Evolutionary conservation across 129 eudicot genomes (phyloP).

Genomic region (Glebionis coronaria): DNA sequence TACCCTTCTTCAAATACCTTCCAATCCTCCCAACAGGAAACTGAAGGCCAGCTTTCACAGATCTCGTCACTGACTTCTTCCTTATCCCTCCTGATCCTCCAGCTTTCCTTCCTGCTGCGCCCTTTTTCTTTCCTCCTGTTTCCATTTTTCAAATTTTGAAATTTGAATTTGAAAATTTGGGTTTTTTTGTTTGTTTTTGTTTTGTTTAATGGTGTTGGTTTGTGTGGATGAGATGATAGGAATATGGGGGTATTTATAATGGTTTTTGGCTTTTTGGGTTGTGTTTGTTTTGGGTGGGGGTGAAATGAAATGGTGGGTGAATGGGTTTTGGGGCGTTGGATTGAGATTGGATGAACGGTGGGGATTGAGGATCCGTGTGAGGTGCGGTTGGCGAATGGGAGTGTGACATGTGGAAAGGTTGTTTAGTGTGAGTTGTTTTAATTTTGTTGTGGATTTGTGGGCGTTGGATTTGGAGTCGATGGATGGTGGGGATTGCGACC

Average conservation of each 20-base stretch:
- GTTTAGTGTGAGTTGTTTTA: too few species aligned
- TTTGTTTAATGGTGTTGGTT: not conserved
- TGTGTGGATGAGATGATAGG: not conserved
- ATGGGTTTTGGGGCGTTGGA: too few species aligned
- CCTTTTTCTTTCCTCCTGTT: conserved; percentile 35
- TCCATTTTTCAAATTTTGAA: too few species aligned
- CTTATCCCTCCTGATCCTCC: conserved; percentile 47
- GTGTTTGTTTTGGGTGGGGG: conserved; percentile 3
- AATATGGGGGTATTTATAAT: not conserved
- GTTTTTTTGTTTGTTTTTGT: not conserved
- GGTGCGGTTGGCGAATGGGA: not conserved
- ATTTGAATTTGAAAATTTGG: too few species aligned
- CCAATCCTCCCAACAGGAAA: conserved; percentile 49
- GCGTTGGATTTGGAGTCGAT: not conserved
- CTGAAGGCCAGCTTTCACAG: conserved; percentile 47
- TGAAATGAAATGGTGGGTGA: not conserved
- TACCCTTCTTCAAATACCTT: conserved; percentile 37
- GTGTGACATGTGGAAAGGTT: not conserved
- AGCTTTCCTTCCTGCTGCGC: conserved; percentile 38
- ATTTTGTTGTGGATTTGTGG: too few species aligned
- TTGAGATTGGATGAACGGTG: not conserved
- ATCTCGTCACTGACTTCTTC: conserved; percentile 40
- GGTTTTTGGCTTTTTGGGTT: conserved; percentile 20
- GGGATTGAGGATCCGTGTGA: conserved; percentile 18
- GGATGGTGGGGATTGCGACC: conserved; percentile 1